These are phyloP conservation scores for Fusarium robinianum DNA, from an alignment of 2,329 filamentous ascomycete species.

Conservation along the genomic window DNA sequence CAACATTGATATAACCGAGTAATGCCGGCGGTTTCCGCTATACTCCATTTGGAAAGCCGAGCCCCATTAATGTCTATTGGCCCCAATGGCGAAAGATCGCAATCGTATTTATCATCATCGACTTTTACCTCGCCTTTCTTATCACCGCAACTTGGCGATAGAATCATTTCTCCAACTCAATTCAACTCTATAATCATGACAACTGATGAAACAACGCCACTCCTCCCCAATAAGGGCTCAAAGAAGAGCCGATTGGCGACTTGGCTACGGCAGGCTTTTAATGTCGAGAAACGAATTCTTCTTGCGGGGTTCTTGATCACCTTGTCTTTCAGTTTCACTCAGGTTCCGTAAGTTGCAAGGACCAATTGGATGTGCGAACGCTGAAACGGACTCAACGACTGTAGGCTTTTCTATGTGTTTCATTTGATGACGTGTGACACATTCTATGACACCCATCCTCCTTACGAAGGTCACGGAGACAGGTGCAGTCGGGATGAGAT, in stretches of 20 bases:
- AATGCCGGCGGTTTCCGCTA: slow-evolving; percentile 14
- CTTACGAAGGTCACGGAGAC: slow-evolving; percentile 52
- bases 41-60: slow-evolving; percentile 12
- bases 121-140: slow-evolving; percentile 13
- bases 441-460: slow-evolving; percentile 65
- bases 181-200: slow-evolving; percentile 18
- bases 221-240: slow-evolving; percentile 21
- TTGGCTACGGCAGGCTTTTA: slow-evolving; percentile 28
- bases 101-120: slow-evolving; percentile 21
- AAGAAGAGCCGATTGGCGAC: slow-evolving; percentile 2
- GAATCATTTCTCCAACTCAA: slow-evolving; percentile 1
- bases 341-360: slow-evolving; percentile 49
- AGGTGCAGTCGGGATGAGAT: slow-evolving; percentile 66
- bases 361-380: not conserved
- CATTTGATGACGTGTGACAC: slow-evolving; percentile 73
- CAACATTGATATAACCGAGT: slow-evolving; percentile 15
- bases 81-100: slow-evolving; percentile 7
- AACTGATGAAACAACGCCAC: slow-evolving; percentile 32
- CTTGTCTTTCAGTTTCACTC: slow-evolving; percentile 54
- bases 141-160: slow-evolving; percentile 2
- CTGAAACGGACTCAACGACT: slow-evolving; percentile 1
- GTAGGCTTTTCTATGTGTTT: slow-evolving; percentile 65
- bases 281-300: slow-evolving; percentile 54
- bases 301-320: slow-evolving; percentile 65
- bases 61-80: slow-evolving; percentile 20